These are phyloP conservation scores for Paramarasmius palmivorus DNA, from an alignment of 1,284 basidiomycete genomes.

Conservation along the genomic window DNA sequence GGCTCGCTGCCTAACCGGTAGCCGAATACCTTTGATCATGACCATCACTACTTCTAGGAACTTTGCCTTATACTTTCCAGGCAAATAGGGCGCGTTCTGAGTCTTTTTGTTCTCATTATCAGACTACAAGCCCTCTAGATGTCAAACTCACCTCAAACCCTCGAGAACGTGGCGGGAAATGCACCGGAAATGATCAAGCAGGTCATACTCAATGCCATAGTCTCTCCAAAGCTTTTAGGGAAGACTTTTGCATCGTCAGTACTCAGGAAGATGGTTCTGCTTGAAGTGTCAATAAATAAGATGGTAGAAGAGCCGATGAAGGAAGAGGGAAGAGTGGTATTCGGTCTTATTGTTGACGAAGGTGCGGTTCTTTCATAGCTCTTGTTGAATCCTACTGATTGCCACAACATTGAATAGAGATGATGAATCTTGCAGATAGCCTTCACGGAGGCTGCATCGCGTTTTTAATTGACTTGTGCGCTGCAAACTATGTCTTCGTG, in stretches of 20 bases:
- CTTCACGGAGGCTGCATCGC: slow-evolving; percentile 56
- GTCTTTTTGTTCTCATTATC: no score
- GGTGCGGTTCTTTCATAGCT: slow-evolving; percentile 32
- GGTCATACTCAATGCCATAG: slow-evolving; percentile 22
- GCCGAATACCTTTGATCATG: no score
- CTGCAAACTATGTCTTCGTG: slow-evolving; percentile 5
- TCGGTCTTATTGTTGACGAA: slow-evolving; percentile 46
- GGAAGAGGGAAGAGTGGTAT: slow-evolving; percentile 46
- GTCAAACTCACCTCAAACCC: no score
- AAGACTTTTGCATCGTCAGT: slow-evolving; percentile 20
- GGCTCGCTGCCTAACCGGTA: no score
- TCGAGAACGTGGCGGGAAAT: slow-evolving; percentile 40
- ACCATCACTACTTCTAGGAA: no score
- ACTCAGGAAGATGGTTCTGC: slow-evolving; percentile 29
- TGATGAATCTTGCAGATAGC: slow-evolving; percentile 45
- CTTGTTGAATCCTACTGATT: slow-evolving; percentile 17
- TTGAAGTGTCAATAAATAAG: slow-evolving; percentile 38
- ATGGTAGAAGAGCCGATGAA: slow-evolving; percentile 46
- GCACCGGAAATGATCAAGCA: slow-evolving; percentile 41
- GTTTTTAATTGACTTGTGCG: slow-evolving; percentile 52
- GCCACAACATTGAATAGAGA: slow-evolving; percentile 40
- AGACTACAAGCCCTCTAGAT: no score
- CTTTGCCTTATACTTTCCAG: no score
- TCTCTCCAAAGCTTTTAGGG: neutral
- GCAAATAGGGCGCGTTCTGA: no score